Percentiles rank a stretch among this genome's conserved stretches.
Conservation (phyloP, 2,329 filamentous ascomycete species). For the Aspergillus sergii region DNA sequence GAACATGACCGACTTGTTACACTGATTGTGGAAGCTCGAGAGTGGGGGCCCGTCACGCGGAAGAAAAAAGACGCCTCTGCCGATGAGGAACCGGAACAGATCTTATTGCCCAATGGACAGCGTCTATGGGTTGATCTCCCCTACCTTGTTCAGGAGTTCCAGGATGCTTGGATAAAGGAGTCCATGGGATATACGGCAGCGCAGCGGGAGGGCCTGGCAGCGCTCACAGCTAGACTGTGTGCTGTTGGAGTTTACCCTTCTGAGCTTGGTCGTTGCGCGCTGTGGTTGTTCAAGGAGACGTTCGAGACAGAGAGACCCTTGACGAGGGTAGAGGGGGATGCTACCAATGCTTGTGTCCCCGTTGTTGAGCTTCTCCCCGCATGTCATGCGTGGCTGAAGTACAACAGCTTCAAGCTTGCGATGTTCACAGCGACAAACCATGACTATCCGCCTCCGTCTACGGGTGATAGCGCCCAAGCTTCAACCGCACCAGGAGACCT, state of each 20-base stretch:
- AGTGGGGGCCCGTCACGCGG: background rate
- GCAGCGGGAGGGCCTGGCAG: background rate
- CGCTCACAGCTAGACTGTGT: background rate
- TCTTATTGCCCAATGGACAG: background rate
- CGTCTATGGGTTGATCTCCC: background rate
- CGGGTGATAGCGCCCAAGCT: background rate
- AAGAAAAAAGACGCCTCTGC: background rate
- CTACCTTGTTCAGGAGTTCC: background rate
- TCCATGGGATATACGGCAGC: background rate
- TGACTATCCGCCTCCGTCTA: background rate
- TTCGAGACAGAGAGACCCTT: background rate
- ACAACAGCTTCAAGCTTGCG: background rate
- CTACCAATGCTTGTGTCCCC: background rate
- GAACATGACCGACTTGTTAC: background rate
- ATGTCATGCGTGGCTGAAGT: background rate
- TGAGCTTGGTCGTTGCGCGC: background rate
- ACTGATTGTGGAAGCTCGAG: background rate
- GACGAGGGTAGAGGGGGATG: background rate
- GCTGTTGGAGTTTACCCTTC: background rate
- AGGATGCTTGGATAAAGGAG: background rate
- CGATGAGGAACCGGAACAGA: background rate
- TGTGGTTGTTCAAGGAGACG: background rate
- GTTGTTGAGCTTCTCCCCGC: background rate
- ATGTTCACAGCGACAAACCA: background rate
- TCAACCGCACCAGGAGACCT: background rate